Percentiles rank a stretch among this genome's conserved stretches.
Evolutionary conservation across 2,329 filamentous ascomycete genomes (phyloP).

Genomic region (Fusarium veterinarium): DNA sequence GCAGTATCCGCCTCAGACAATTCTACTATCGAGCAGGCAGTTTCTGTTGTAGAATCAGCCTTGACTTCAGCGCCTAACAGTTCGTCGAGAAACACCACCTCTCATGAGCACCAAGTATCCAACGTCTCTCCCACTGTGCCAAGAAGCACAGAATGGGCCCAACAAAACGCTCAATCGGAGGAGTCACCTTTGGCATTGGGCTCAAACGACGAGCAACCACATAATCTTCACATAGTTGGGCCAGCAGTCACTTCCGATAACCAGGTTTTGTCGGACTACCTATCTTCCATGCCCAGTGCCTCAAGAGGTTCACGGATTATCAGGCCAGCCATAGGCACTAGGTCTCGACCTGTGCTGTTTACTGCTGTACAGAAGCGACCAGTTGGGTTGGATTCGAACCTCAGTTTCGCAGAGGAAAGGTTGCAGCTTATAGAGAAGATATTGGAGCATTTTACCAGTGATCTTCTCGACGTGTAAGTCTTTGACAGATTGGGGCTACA

Average conservation of each 20-base stretch:
- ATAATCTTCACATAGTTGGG: slow-evolving; percentile 66
- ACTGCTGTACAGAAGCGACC: slow-evolving; percentile 60
- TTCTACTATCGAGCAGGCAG: neutral
- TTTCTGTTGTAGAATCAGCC: neutral
- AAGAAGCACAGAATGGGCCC: neutral
- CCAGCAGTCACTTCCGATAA: slow-evolving; percentile 70
- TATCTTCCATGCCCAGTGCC: slow-evolving; percentile 52
- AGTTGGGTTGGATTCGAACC: slow-evolving; percentile 53
- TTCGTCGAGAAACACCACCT: neutral
- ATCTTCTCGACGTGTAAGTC: slow-evolving; percentile 61
- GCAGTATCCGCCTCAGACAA: neutral
- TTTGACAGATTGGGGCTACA: neutral
- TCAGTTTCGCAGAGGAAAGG: slow-evolving; percentile 57
- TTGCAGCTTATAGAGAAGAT: slow-evolving; percentile 69
- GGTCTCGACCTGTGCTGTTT: slow-evolving; percentile 57
- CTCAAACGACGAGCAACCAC: slow-evolving; percentile 52
- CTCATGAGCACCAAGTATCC: neutral
- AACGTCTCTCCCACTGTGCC: neutral
- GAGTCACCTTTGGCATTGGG: slow-evolving; percentile 46
- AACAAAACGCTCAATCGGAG: slow-evolving; percentile 13
- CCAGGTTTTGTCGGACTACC: slow-evolving; percentile 69
- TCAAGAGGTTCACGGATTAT: slow-evolving; percentile 47
- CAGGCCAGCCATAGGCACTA: slow-evolving; percentile 46
- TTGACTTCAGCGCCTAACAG: neutral
- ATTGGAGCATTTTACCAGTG: slow-evolving; percentile 63